These are phyloP conservation scores for sunflower (Helianthus annuus) DNA, from an alignment of 129 eudicot genomes.

Conservation along the genomic window DNA sequence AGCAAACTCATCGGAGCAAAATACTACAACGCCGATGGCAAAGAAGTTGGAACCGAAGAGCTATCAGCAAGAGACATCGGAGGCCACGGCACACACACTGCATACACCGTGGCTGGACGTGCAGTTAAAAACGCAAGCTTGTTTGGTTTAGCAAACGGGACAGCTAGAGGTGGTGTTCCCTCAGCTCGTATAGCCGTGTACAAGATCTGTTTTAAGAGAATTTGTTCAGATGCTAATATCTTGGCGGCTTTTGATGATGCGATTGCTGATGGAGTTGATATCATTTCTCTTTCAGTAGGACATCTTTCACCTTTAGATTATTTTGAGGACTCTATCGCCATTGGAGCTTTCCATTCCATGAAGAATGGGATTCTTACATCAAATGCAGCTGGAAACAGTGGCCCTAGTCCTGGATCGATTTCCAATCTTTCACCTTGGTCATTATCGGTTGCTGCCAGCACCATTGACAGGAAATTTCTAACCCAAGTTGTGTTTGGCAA, in stretches of 20 bases:
- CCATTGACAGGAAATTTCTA: slow-evolving; percentile 40
- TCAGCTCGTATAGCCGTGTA: slow-evolving; percentile 71
- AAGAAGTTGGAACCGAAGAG: not conserved
- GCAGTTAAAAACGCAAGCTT: slow-evolving; percentile 41
- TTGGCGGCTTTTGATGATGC: slow-evolving; percentile 71
- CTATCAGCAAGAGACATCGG: slow-evolving; percentile 55
- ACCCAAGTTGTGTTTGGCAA: slow-evolving; percentile 43
- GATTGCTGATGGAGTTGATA: slow-evolving; percentile 69
- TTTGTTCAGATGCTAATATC: slow-evolving; percentile 44
- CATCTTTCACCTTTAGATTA: slow-evolving; percentile 30
- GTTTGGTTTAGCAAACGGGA: slow-evolving; percentile 56
- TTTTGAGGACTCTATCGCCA: slow-evolving; percentile 56
- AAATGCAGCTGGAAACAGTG: slow-evolving; percentile 63
- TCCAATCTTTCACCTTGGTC: slow-evolving; percentile 51
- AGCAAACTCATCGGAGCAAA: slow-evolving; percentile 75
- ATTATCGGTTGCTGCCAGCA: slow-evolving; percentile 51
- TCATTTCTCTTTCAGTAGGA: slow-evolving; percentile 64
- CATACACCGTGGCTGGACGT: slow-evolving; percentile 72
- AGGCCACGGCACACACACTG: slow-evolving; percentile 82
- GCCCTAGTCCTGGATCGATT: slow-evolving; percentile 40
- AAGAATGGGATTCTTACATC: slow-evolving; percentile 59
- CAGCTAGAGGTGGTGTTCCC: slow-evolving; percentile 70
- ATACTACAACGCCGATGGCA: slow-evolving; percentile 25
- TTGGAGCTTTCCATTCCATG: slow-evolving; percentile 76
- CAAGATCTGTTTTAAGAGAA: slow-evolving; percentile 50